These are phyloP conservation scores for Fusarium sp. DNA, from an alignment of 2,329 filamentous ascomycete genomes.

Conservation along the genomic window DNA sequence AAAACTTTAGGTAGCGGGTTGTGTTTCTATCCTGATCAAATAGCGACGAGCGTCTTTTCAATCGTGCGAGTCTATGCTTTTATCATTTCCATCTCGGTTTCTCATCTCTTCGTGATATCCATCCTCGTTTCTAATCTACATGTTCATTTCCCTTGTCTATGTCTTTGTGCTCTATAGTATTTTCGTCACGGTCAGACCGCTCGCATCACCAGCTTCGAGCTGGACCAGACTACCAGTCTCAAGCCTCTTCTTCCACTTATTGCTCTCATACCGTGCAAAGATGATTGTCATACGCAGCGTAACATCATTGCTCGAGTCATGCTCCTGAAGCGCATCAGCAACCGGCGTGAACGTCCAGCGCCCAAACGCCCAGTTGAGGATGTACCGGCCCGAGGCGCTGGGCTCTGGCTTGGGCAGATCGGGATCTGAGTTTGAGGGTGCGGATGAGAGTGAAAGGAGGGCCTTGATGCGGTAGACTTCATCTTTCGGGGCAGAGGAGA, in stretches of 20 bases:
- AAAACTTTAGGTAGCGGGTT: slow-evolving; percentile 24
- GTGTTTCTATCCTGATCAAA: slow-evolving; percentile 24
- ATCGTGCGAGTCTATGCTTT: slow-evolving; percentile 28
- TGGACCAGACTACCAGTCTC: slow-evolving; percentile 65
- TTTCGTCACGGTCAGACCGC: slow-evolving; percentile 61
- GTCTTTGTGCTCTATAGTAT: slow-evolving; percentile 52
- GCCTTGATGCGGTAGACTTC: slow-evolving; percentile 96
- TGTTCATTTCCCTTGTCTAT: slow-evolving; percentile 8
- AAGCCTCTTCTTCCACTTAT: slow-evolving; percentile 79
- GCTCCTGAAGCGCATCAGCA: slow-evolving; percentile 54
- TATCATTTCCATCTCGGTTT: slow-evolving; percentile 21
- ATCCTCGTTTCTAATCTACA: slow-evolving; percentile 23
- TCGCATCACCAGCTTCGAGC: slow-evolving; percentile 56
- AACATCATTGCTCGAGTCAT: slow-evolving; percentile 63
- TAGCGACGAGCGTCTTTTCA: slow-evolving; percentile 26
- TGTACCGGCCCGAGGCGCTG: slow-evolving; percentile 67
- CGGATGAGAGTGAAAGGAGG: slow-evolving; percentile 58
- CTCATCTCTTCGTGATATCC: slow-evolving; percentile 34
- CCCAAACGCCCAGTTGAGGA: slow-evolving; percentile 98
- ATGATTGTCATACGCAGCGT: slow-evolving; percentile 78
- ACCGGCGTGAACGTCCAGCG: slow-evolving; percentile 87
- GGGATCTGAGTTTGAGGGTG: slow-evolving; percentile 61
- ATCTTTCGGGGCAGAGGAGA: slow-evolving; percentile 83
- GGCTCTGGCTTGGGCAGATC: slow-evolving; percentile 51
- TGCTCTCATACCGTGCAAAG: slow-evolving; percentile 75